Conservation (phyloP, 805 yeast genomes). For the Yamadazyma phyllophila region DNA sequence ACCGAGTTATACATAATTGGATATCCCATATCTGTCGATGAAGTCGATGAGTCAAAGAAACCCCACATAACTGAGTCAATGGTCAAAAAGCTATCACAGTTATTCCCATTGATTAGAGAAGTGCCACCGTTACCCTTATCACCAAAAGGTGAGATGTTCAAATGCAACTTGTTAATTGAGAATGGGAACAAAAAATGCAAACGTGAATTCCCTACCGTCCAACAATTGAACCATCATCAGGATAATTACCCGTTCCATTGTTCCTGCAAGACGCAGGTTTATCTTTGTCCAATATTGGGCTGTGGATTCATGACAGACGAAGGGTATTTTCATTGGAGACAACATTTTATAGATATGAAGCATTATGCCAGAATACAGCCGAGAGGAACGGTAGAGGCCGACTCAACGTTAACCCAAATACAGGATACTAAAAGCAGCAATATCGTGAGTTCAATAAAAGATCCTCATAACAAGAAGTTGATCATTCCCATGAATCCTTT, state of each 20-base stretch:
- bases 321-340: conserved; percentile 28
- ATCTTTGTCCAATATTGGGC: conserved; percentile 39
- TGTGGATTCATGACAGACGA: conserved; percentile 39
- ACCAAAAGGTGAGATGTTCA: conserved; percentile 16
- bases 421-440: too few species aligned
- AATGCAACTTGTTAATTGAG: conserved; percentile 11
- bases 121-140: conserved; percentile 24
- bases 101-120: conserved; percentile 23
- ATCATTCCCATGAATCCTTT: too few species aligned
- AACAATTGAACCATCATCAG: conserved; percentile 21
- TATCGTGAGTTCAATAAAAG: too few species aligned
- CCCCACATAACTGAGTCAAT: conserved; percentile 6
- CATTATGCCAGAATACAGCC: conserved; percentile 16
- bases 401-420: not conserved
- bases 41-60: not conserved
- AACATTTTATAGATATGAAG: conserved; percentile 22
- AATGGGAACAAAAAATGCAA: conserved; percentile 11
- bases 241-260: conserved; percentile 19
- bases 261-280: conserved; percentile 29
- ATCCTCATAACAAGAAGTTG: too few species aligned
- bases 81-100: conserved; percentile 10
- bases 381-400: conserved; percentile 2
- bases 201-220: conserved; percentile 14
- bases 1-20: conserved; percentile 20
- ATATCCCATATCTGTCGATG: conserved; percentile 22